phyloP scores from a whole-genome alignment of 352 stramenopile genomes.

The Phytophthora crassamura region DNA sequence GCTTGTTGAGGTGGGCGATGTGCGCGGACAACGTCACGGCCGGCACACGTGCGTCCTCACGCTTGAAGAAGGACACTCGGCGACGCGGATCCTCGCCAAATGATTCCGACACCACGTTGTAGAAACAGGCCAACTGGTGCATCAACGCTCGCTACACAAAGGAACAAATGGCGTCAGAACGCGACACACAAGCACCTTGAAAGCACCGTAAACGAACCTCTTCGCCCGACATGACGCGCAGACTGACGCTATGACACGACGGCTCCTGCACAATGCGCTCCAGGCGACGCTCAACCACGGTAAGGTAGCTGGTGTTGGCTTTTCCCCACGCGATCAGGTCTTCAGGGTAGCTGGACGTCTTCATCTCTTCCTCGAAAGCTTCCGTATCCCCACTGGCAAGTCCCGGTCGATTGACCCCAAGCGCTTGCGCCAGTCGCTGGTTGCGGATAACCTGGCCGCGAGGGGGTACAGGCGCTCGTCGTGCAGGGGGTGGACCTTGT shows the following conservation, averaged over 20 bases:
- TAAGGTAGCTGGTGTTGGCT: constrained; percentile 69
- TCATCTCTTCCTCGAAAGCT: constrained; percentile 81
- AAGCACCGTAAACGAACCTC: constrained; percentile 38
- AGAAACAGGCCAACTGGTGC: constrained; percentile 74
- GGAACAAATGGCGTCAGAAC: constrained; percentile 12
- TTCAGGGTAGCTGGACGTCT: constrained; percentile 66
- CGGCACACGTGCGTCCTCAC: constrained; percentile 55
- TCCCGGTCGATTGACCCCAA: constrained; percentile 59
- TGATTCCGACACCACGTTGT: constrained; percentile 74
- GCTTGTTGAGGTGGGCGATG: constrained; percentile 44
- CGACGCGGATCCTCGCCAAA: constrained; percentile 76
- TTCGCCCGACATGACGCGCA: constrained; percentile 75
- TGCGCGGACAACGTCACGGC: constrained; percentile 64
- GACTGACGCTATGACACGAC: constrained; percentile 75
- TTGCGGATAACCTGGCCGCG: constrained; percentile 70
- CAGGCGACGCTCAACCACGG: constrained; percentile 75
- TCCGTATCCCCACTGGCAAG: constrained; percentile 42
- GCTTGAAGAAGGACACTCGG: constrained; percentile 83
- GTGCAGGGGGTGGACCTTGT: constrained; percentile 24
- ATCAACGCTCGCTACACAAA: constrained; percentile 62
- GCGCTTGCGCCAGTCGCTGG: constrained; percentile 66
- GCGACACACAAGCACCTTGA: background rate
- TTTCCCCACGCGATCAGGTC: constrained; percentile 79
- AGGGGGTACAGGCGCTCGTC: constrained; percentile 36
- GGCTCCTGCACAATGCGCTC: constrained; percentile 75